These are phyloP conservation scores for Edaphochlamys debaryana DNA, from an alignment of 139 green algal genomes.

Conservation along the genomic window DNA sequence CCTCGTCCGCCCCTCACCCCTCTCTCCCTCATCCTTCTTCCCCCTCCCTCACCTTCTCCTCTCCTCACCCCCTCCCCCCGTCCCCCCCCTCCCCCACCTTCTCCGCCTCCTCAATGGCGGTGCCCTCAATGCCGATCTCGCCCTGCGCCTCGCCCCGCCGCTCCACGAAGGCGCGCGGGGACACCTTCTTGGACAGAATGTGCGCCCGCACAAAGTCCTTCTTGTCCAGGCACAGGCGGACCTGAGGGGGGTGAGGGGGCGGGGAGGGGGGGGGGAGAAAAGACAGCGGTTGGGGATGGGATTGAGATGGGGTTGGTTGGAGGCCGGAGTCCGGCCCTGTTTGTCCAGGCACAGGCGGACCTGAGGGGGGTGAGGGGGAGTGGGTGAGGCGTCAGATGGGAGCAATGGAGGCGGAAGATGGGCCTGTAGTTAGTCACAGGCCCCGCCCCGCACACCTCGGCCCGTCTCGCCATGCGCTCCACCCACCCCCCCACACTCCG, in stretches of 20 bases:
- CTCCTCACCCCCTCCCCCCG: not conserved
- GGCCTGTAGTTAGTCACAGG: no score
- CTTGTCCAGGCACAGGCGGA: slow-evolving; percentile 92
- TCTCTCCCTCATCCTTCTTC: not conserved
- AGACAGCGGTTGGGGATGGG: no score
- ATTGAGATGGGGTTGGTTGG: no score
- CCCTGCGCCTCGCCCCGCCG: slow-evolving; percentile 77
- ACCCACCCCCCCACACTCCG: not conserved
- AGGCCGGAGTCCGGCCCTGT: no score
- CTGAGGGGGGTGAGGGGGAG: slow-evolving; percentile 51
- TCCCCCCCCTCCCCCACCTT: slow-evolving; percentile 53
- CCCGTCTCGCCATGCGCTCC: no score
- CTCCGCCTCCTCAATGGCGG: slow-evolving; percentile 88
- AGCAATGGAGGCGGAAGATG: no score
- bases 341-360: slow-evolving; percentile 93
- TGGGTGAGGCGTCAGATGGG: no score
- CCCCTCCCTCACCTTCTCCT: not conserved
- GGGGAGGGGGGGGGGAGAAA: not conserved
- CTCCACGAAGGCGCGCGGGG: slow-evolving; percentile 83
- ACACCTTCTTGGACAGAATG: slow-evolving; percentile 96
- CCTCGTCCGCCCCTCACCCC: not conserved
- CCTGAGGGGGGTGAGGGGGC: slow-evolving; percentile 56
- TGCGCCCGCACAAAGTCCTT: slow-evolving; percentile 92
- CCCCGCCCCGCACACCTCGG: no score
- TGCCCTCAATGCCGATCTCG: slow-evolving; percentile 93